Percentiles rank a stretch among this genome's conserved stretches.
phyloP scores from a whole-genome alignment of 305 asterid genomes.

The Rubia tinctorum region DNA sequence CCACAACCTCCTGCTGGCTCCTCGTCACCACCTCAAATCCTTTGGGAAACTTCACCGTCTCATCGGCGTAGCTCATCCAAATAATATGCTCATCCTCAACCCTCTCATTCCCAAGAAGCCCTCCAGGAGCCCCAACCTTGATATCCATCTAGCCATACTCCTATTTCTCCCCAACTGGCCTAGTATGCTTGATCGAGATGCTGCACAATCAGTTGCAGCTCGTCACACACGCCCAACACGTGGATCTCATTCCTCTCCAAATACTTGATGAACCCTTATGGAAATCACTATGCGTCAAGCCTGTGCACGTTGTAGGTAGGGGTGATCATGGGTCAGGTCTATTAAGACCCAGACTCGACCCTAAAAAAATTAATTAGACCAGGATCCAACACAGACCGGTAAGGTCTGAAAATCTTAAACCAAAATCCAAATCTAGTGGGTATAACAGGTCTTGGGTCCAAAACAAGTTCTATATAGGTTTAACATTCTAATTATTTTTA shows the following conservation, averaged over 20 bases:
- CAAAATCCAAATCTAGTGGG: too few species aligned
- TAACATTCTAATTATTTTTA: too few species aligned
- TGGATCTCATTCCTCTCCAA: conserved; percentile 41
- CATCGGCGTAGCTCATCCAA: conserved; percentile 99
- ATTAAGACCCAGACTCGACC: too few species aligned
- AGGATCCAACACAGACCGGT: too few species aligned
- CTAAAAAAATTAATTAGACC: too few species aligned
- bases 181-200: conserved; percentile 66
- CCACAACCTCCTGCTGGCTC: conserved; percentile 77
- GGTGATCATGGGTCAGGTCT: too few species aligned
- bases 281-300: conserved; percentile 62
- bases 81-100: conserved; percentile 77
- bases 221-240: conserved; percentile 84
- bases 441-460: too few species aligned
- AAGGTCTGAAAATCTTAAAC: too few species aligned
- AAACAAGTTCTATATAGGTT: too few species aligned
- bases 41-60: conserved; percentile 76
- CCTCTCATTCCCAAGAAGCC: conserved; percentile 55
- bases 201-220: conserved; percentile 85
- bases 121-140: conserved; percentile 41
- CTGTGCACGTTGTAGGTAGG: conserved; percentile 73
- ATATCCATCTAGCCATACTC: conserved; percentile 95
- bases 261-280: conserved; percentile 62
- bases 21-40: conserved; percentile 83
- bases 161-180: conserved; percentile 61